phyloP scores from a whole-genome alignment of 2,329 filamentous ascomycete genomes.

The Clonostachys sp. region DNA sequence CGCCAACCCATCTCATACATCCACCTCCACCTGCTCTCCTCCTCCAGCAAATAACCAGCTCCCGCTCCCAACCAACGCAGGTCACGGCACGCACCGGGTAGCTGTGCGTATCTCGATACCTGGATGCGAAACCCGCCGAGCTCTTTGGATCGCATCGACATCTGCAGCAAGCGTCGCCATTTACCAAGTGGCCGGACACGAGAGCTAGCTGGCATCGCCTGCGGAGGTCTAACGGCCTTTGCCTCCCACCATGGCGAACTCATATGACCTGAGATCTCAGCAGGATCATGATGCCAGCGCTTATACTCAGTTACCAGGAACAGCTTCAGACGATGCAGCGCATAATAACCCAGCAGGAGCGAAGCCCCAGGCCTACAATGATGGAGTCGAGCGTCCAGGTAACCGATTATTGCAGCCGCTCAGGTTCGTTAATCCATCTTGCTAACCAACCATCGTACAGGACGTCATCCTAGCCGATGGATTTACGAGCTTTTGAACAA shows the following conservation, averaged over 20 bases:
- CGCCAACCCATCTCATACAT: too few relatives aligned
- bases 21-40: too few relatives aligned
- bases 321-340: slow-evolving; percentile 16
- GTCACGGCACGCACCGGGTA: too few relatives aligned
- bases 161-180: too few relatives aligned
- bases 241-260: slow-evolving; percentile 15
- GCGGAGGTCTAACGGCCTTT: neutral
- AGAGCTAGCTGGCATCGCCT: too few relatives aligned
- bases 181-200: too few relatives aligned
- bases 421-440: neutral
- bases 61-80: too few relatives aligned
- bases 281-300: slow-evolving; percentile 15
- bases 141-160: too few relatives aligned
- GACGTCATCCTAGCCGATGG: slow-evolving; percentile 33
- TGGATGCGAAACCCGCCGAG: too few relatives aligned
- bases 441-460: slow-evolving; percentile 12
- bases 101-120: too few relatives aligned
- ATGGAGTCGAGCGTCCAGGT: slow-evolving; percentile 8
- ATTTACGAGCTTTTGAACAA: slow-evolving; percentile 32
- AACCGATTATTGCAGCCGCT: neutral
- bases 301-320: slow-evolving; percentile 25
- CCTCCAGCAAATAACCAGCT: too few relatives aligned
- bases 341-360: slow-evolving; percentile 21
- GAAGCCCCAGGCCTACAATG: slow-evolving; percentile 18
- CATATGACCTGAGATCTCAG: slow-evolving; percentile 18